Evolutionary conservation across 2,329 filamentous ascomycete genomes (phyloP), one percentile per base, ranked within the genome.

Genomic region (Dendrostoma leiphaemia): DNA sequence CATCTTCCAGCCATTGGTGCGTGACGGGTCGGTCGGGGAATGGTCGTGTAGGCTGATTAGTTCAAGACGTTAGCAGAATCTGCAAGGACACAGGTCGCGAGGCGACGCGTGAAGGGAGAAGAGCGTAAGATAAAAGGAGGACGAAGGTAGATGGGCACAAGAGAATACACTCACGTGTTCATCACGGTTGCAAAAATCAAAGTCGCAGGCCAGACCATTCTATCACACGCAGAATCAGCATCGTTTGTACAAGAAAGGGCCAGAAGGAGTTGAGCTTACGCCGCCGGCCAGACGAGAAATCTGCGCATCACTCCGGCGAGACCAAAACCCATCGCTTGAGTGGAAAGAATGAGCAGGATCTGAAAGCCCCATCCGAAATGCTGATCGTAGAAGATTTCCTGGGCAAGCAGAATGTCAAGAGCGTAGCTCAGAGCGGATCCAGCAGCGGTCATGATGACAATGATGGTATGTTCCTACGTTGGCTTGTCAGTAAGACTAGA

Each of bases 41-140:
- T 80, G 79, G 60, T 88, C 84, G 65, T 89, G 85, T 37, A 89
- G 74, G 62, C 84, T 79, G 65, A n/a, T n/a, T n/a, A n/a, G n/a
- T n/a, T n/a, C n/a, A n/a, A n/a, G n/a, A n/a, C n/a, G n/a, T n/a
- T n/a, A n/a, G n/a, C n/a, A n/a, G n/a, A n/a, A n/a, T n/a, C n/a
- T n/a, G n/a, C n/a, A n/a, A n/a, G n/a, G n/a, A n/a, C n/a, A n/a
- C n/a, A n/a, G n/a, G n/a, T n/a, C n/a, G n/a, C n/a, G n/a, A n/a
- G n/a, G n/a, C n/a, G n/a, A n/a, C n/a, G n/a, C n/a, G n/a, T n/a
- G n/a, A n/a, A n/a, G n/a, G n/a, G n/a, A n/a, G n/a, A n/a, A n/a
- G n/a, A n/a, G n/a, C n/a, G n/a, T n/a, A n/a, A n/a, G n/a, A n/a
- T n/a, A n/a, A n/a, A n/a, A n/a, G n/a, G n/a, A n/a, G n/a, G n/a